Conservation (phyloP, 345 rosid species). For the Schrenkiella parvula region DNA sequence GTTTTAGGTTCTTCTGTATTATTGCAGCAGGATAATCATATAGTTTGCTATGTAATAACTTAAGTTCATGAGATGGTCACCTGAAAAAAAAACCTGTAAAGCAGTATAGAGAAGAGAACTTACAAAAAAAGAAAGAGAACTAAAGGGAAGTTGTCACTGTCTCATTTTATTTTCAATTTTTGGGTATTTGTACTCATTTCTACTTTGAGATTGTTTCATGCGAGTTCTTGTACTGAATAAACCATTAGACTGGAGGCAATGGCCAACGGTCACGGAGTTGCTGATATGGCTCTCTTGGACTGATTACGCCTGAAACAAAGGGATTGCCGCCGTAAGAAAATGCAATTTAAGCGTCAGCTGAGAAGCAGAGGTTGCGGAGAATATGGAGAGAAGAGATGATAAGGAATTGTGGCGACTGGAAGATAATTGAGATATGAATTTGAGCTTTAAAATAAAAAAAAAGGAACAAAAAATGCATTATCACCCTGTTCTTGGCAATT, state of each 20-base stretch:
- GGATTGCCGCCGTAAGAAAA: no score
- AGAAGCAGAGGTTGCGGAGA: no score
- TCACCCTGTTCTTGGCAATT: no score
- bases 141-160: not conserved
- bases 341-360: no score
- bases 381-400: no score
- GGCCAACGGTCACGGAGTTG: no score
- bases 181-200: not conserved
- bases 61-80: conserved; percentile 16
- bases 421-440: no score
- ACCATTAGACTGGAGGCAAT: no score
- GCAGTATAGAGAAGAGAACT: not conserved
- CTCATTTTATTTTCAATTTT: no score
- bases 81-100: not conserved
- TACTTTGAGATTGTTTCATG: not conserved
- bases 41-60: conserved; percentile 24
- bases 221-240: not conserved
- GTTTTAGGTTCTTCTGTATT: not conserved
- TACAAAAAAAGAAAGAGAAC: not conserved
- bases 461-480: no score
- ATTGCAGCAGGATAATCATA: not conserved
- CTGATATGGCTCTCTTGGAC: not conserved
- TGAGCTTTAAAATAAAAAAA: no score
- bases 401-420: no score
- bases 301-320: not conserved